Evolutionary conservation across 2,329 filamentous ascomycete genomes (phyloP).

Genomic region (Diaporthe citrichinensis): DNA sequence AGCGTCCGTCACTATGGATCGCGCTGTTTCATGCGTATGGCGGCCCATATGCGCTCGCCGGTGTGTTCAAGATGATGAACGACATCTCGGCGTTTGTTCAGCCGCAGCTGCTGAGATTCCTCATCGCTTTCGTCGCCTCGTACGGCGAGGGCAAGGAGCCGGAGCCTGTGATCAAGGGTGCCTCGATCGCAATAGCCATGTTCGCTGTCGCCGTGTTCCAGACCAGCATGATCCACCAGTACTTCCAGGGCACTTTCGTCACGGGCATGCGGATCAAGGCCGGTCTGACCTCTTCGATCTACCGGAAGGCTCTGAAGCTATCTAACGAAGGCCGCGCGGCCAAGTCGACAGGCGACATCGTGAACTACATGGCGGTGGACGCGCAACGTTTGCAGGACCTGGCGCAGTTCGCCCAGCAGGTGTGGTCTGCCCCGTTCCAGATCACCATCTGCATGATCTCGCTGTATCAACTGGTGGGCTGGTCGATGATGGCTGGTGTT

Average conservation of each 20-base stretch:
- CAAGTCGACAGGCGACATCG: conserved; percentile 97
- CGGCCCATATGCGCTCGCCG: conserved; percentile 84
- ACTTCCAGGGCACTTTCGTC: conserved; percentile 95
- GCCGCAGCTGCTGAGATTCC: conserved; percentile 86
- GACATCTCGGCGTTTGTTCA: conserved; percentile 90
- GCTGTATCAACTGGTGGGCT: conserved; percentile 93
- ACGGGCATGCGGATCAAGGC: conserved; percentile 98
- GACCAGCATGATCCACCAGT: conserved; percentile 94
- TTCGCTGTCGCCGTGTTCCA: conserved; percentile 89
- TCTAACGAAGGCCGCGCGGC: conserved; percentile 92
- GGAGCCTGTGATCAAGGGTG: conserved; percentile 86
- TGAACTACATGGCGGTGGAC: conserved; percentile 99
- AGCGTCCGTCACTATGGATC: conserved; percentile 87
- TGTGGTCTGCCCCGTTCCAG: conserved; percentile 98
- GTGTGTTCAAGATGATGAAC: conserved; percentile 90
- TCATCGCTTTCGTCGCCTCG: conserved; percentile 89
- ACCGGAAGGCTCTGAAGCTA: conserved; percentile 88
- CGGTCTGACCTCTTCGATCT: conserved; percentile 90
- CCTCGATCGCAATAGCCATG: conserved; percentile 91
- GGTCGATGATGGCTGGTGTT: conserved; percentile 95
- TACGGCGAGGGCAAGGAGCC: conserved; percentile 73
- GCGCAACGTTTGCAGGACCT: conserved; percentile 95
- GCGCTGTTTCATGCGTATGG: conserved; percentile 89
- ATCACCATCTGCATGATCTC: conserved; percentile 96
- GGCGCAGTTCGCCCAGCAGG: conserved; percentile 93